Percentiles rank a stretch among this genome's conserved stretches.
Evolutionary conservation across 1,284 basidiomycete genomes (phyloP).

Genomic region (Marasmius fiardii): DNA sequence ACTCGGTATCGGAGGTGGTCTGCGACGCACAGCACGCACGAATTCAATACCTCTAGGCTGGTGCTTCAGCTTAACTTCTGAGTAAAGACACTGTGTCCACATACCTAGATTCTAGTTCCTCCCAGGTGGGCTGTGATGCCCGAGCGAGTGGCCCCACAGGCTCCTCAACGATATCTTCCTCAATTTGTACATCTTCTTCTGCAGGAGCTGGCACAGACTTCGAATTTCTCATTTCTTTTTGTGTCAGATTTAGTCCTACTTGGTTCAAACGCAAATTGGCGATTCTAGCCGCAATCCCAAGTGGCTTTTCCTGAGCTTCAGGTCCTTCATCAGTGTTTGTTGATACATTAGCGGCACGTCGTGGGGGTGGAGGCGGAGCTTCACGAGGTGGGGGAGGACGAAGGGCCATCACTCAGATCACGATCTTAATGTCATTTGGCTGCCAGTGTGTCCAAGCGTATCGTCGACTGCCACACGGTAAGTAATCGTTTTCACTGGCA

Average conservation of each 20-base stretch:
- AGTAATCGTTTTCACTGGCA: not conserved
- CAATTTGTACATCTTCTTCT: not conserved
- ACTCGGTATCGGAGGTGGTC: slow-evolving; percentile 28
- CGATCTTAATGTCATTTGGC: no score
- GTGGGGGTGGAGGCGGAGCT: slow-evolving; percentile 23
- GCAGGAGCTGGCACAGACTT: slow-evolving; percentile 17
- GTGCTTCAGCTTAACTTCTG: not conserved
- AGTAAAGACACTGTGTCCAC: not conserved
- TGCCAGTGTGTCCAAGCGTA: no score
- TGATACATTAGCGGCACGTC: slow-evolving; percentile 2
- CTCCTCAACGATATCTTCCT: not conserved
- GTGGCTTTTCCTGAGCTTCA: slow-evolving; percentile 10
- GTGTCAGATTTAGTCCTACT: slow-evolving; percentile 9
- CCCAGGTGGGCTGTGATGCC: slow-evolving; percentile 8
- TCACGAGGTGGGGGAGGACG: slow-evolving; percentile 23
- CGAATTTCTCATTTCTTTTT: slow-evolving; percentile 1
- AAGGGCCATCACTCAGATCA: slow-evolving; percentile 11
- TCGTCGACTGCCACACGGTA: slow-evolving; percentile 3
- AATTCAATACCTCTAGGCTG: slow-evolving; percentile 19
- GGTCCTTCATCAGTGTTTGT: not conserved
- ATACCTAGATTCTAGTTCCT: slow-evolving; percentile 12
- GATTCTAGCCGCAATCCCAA: slow-evolving; percentile 27
- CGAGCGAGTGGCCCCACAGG: not conserved
- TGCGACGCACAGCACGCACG: slow-evolving; percentile 27
- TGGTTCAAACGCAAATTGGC: slow-evolving; percentile 25